Conservation (phyloP, 83 land plant species). For the Picea abies region DNA sequence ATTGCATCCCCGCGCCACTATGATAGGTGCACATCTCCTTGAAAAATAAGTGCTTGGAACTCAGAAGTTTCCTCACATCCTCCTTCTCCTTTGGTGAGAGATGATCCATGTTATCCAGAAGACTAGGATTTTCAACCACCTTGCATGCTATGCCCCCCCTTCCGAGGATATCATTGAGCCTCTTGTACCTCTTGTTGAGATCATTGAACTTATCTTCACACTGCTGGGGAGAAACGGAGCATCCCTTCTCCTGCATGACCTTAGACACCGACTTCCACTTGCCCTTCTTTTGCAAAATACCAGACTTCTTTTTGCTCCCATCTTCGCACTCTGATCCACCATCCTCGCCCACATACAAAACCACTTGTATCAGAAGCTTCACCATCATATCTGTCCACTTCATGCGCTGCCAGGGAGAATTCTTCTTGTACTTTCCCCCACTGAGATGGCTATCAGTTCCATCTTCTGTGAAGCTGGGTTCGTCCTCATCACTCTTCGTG, state of each 20-base stretch:
- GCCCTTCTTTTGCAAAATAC: conserved; percentile 53
- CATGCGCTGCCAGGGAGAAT: conserved; percentile 73
- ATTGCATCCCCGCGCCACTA: conserved; percentile 25
- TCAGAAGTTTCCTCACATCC: conserved; percentile 51
- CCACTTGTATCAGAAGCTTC: conserved; percentile 60
- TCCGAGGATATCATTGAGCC: conserved; percentile 57
- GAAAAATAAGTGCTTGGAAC: conserved; percentile 61
- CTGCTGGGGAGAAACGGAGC: conserved; percentile 62
- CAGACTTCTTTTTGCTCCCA: conserved; percentile 28
- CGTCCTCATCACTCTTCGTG: conserved; percentile 30
- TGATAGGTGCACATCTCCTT: conserved; percentile 58
- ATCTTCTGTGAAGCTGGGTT: conserved; percentile 22
- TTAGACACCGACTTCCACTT: conserved; percentile 62
- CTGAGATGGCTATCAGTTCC: conserved; percentile 21
- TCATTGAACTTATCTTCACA: conserved; percentile 71
- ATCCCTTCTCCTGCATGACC: conserved; percentile 54
- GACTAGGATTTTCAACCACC: conserved; percentile 50
- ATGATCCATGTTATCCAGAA: conserved; percentile 43
- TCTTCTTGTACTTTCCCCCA: conserved; percentile 17
- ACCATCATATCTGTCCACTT: conserved; percentile 81
- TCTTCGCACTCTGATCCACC: conserved; percentile 15
- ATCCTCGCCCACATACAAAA: conserved; percentile 72
- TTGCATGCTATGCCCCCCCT: conserved; percentile 49
- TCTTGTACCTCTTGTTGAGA: conserved; percentile 61
- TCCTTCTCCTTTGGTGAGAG: conserved; percentile 44